Base-by-base conservation (phyloP, 208 protist species). In the Leishmania turanica region DNA sequence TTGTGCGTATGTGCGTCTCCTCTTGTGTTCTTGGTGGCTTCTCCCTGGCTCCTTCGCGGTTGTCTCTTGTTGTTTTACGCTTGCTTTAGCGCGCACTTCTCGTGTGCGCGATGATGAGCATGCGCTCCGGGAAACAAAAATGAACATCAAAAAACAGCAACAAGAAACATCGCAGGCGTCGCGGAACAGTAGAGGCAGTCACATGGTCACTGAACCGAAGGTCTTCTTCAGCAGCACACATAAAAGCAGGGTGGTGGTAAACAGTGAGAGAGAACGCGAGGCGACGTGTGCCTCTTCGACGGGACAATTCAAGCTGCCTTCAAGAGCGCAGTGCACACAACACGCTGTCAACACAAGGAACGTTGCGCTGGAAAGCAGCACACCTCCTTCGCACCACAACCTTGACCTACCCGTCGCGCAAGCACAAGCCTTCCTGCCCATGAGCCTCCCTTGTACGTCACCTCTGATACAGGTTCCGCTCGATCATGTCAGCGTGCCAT, bases 1-100 rank as follows among this genome's bases (percentile, higher is more conserved):
- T 47, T 77, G 24, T 84, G 51, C 31, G 66, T 49, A 64, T 75
- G 34, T n/a, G 69, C 74, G 60, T 75, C 79, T 76, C 58, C 53
- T 79, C 31, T 66, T 58, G 9, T 40, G 24, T 31, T 11, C 31
- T 17, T 21, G n/a, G 31, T 17, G 19, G 8, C 13, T 5, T 19
- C 31, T 42, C 15, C 31, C 62, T 5, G 31, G 13, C 62, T 21
- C 4, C 62, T 42, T 68, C 13, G 62, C 31, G 56, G 17, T 31
- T 4, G 8, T 31, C 13, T 68, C 6, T 17, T 68, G 62, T 19
- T 5, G 31, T 68, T 8, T 40, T 40, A 8, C 62, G 31, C 31
- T 40, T 40, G 31, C 31, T 24, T 62, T 62, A 9, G 5, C 56
- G 56, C 24, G 4, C 62, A 31, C 62, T 17, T 17, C 31, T 21